phyloP scores from a whole-genome alignment of 495 filamentous ascomycete genomes.

The Lindgomyces ingoldianus region DNA sequence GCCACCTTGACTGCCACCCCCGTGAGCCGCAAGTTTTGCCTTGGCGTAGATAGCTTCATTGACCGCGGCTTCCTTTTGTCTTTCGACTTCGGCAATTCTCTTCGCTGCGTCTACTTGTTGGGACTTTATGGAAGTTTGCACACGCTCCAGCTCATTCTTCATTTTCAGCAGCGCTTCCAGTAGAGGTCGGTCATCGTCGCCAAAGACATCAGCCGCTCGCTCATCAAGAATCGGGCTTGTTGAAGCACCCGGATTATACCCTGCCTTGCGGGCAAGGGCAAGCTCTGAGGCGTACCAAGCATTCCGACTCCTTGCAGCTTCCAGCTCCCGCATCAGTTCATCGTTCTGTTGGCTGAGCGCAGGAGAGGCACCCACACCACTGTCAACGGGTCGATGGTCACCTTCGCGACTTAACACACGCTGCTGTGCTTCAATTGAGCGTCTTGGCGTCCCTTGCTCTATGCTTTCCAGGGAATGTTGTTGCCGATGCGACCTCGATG shows the following conservation, averaged over 20 bases:
- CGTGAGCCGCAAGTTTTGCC: constrained; percentile 83
- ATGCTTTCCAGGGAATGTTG: constrained; percentile 39
- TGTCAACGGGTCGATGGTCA: constrained; percentile 41
- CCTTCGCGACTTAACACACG: constrained; percentile 25
- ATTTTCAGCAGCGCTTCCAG: constrained; percentile 92
- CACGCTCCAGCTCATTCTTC: constrained; percentile 76
- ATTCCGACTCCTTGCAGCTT: constrained; percentile 77
- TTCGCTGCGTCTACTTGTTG: constrained; percentile 82
- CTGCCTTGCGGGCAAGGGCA: constrained; percentile 81
- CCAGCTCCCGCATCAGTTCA: constrained; percentile 75
- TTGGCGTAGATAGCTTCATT: constrained; percentile 93
- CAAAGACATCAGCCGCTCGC: constrained; percentile 70
- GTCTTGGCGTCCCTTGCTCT: constrained; percentile 33
- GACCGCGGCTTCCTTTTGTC: constrained; percentile 87
- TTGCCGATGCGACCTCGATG: constrained; percentile 34
- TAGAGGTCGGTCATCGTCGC: constrained; percentile 86
- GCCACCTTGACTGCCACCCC: constrained; percentile 64
- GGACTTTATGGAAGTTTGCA: constrained; percentile 83
- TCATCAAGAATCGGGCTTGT: constrained; percentile 75
- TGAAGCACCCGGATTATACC: constrained; percentile 74
- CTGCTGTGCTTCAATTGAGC: constrained; percentile 34
- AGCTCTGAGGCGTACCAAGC: constrained; percentile 97
- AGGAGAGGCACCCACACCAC: constrained; percentile 44
- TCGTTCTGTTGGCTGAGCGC: constrained; percentile 49
- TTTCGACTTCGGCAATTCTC: constrained; percentile 88